These are phyloP conservation scores for Malus fusca DNA, from an alignment of 306 rosid species.

Conservation along the genomic window DNA sequence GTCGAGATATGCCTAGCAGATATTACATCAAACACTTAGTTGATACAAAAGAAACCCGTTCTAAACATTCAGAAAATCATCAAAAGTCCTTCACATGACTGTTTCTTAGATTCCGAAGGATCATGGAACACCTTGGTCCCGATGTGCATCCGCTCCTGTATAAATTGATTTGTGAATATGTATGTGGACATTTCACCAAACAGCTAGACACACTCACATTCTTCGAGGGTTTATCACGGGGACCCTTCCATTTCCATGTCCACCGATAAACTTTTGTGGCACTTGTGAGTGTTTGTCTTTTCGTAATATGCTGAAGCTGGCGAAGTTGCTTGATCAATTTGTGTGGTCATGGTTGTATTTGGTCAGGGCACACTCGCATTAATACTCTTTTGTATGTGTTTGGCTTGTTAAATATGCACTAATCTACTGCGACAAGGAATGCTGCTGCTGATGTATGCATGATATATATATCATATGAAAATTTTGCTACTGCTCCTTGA, in stretches of 20 bases:
- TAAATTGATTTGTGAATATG: conserved; percentile 10
- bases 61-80: not conserved
- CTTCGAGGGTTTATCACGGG: not conserved
- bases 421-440: too few relatives aligned
- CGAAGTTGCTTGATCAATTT: not conserved
- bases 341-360: conserved; percentile 6
- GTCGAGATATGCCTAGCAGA: too few relatives aligned
- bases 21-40: too few relatives aligned
- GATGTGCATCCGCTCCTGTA: too few relatives aligned
- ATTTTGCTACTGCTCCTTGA: too few relatives aligned
- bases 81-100: too few relatives aligned
- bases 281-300: conserved; percentile 8
- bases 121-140: too few relatives aligned
- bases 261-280: not conserved
- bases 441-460: too few relatives aligned
- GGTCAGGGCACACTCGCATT: conserved; percentile 19
- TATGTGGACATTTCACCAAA: conserved; percentile 15
- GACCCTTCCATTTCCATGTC: not conserved
- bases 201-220: conserved; percentile 8
- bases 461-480: too few relatives aligned
- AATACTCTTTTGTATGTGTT: not conserved
- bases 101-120: too few relatives aligned
- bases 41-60: too few relatives aligned
- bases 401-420: not conserved
- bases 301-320: not conserved